Evolutionary conservation across 2,329 filamentous ascomycete species (phyloP).

Genomic region (Ploettnerulaceae sp.): DNA sequence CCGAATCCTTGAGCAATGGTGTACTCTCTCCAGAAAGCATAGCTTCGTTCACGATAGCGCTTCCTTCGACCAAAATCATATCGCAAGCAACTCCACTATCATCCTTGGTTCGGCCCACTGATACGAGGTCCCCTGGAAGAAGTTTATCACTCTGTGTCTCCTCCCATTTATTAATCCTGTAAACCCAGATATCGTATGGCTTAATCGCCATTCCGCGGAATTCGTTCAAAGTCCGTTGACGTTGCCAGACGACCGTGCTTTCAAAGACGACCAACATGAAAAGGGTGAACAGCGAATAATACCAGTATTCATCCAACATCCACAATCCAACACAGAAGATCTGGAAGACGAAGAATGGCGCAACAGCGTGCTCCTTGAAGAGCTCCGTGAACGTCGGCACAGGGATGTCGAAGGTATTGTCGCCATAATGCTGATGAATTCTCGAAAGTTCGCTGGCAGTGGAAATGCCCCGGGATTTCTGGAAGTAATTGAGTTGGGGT

Average conservation of each 20-base stretch:
- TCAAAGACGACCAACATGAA: constrained; percentile 98
- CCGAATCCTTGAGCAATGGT: constrained; percentile 89
- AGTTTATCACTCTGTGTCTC: constrained; percentile 88
- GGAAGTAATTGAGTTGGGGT: constrained; percentile 72
- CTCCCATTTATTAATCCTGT: constrained; percentile 79
- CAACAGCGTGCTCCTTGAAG: constrained; percentile 97
- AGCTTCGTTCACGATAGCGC: constrained; percentile 96
- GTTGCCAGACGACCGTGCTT: constrained; percentile 98
- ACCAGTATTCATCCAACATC: constrained; percentile 99
- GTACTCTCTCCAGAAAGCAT: constrained; percentile 99
- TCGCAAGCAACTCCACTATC: constrained; percentile 96
- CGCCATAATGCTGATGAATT: constrained; percentile 87
- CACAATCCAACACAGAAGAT: constrained; percentile 97
- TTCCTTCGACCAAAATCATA: constrained; percentile 91
- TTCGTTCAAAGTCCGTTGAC: constrained; percentile 89
- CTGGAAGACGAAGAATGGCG: constrained; percentile 99
- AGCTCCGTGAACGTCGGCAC: constrained; percentile 93
- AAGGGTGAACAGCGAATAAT: constrained; percentile 97
- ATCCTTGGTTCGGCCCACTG: constrained; percentile 89
- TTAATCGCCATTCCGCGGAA: constrained; percentile 99
- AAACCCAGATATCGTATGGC: constrained; percentile 92
- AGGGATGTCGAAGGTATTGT: constrained; percentile 95
- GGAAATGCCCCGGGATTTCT: constrained; percentile 70
- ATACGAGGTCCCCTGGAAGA: constrained; percentile 88
- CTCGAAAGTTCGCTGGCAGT: constrained; percentile 70